Conservation (phyloP, 2,329 filamentous ascomycete genomes). For the Trichoderma sp. region DNA sequence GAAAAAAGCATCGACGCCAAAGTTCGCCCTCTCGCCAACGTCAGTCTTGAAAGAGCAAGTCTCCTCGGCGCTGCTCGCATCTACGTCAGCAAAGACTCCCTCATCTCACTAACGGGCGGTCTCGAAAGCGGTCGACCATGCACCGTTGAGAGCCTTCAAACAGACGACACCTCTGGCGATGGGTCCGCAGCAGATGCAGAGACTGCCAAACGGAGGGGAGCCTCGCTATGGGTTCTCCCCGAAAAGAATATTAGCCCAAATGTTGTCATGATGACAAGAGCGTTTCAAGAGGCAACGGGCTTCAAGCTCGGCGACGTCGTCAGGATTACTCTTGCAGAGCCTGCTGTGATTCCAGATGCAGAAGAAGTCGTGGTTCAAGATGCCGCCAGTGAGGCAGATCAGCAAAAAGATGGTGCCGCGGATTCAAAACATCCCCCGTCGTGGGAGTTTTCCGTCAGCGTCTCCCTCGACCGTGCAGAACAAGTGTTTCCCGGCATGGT, state of each 20-base stretch:
- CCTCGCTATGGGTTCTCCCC: conserved; percentile 52
- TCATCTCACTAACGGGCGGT: conserved; percentile 46
- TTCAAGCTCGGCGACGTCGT: conserved; percentile 71
- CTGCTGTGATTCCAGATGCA: conserved; percentile 50
- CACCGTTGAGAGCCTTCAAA: conserved; percentile 39
- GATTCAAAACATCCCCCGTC: conserved; percentile 31
- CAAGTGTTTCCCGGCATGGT: conserved; percentile 69
- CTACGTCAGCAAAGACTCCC: conserved; percentile 50
- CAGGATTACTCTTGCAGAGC: conserved; percentile 58
- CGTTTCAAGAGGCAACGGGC: conserved; percentile 70
- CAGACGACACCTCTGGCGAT: conserved; percentile 25
- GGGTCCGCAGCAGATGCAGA: neutral
- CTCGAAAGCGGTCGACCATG: conserved; percentile 48
- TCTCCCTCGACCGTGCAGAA: conserved; percentile 58
- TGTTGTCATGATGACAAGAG: conserved; percentile 71
- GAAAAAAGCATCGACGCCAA: conserved; percentile 41
- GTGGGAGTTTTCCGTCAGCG: conserved; percentile 42
- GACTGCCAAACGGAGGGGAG: conserved; percentile 41
- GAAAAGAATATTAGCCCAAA: conserved; percentile 66
- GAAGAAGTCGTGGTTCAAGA: conserved; percentile 63
- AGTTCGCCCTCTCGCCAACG: conserved; percentile 45
- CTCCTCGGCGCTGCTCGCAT: conserved; percentile 48
- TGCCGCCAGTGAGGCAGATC: conserved; percentile 40
- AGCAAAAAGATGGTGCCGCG: conserved; percentile 28
- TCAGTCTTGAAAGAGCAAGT: conserved; percentile 44